Conservation (phyloP, 2,329 filamentous ascomycete species). For the Xylaria sp. region DNA sequence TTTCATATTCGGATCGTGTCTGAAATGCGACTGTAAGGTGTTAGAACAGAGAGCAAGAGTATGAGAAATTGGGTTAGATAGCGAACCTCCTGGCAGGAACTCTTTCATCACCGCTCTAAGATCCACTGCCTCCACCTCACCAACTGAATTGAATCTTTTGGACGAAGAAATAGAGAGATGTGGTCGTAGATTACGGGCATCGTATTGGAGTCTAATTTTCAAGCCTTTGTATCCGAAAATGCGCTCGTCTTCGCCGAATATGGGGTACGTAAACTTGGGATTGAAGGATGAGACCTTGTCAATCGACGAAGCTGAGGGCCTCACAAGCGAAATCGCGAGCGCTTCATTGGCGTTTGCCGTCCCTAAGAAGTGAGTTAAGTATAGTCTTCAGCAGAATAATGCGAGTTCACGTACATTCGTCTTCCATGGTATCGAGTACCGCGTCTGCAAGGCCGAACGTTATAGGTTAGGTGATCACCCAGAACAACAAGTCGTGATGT, state of each 20-base stretch:
- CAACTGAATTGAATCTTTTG: slow-evolving; percentile 75
- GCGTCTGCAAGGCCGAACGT: background rate
- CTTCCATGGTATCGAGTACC: slow-evolving; percentile 42
- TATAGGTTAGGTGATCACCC: background rate
- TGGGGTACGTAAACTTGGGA: slow-evolving; percentile 87
- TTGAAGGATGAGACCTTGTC: slow-evolving; percentile 76
- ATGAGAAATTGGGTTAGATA: slow-evolving; percentile 10
- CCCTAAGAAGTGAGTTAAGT: slow-evolving; percentile 55
- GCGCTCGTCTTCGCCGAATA: slow-evolving; percentile 92
- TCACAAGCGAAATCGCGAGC: slow-evolving; percentile 63
- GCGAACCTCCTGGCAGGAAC: slow-evolving; percentile 74
- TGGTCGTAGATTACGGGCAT: slow-evolving; percentile 79
- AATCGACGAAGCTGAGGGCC: slow-evolving; percentile 50
- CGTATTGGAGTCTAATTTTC: slow-evolving; percentile 75
- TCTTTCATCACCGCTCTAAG: slow-evolving; percentile 70
- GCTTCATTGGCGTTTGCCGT: slow-evolving; percentile 70
- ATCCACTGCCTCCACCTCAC: slow-evolving; percentile 75
- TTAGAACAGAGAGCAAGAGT: slow-evolving; percentile 32
- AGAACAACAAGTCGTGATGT: background rate
- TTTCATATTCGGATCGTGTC: slow-evolving; percentile 69
- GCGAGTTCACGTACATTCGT: slow-evolving; percentile 42
- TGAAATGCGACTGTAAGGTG: slow-evolving; percentile 70
- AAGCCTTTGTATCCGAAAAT: slow-evolving; percentile 91
- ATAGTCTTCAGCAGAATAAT: slow-evolving; percentile 2
- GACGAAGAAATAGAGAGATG: slow-evolving; percentile 76